Evolutionary conservation across 2,329 filamentous ascomycete genomes (phyloP).

Genomic region (Pestalotiopsis sp.): DNA sequence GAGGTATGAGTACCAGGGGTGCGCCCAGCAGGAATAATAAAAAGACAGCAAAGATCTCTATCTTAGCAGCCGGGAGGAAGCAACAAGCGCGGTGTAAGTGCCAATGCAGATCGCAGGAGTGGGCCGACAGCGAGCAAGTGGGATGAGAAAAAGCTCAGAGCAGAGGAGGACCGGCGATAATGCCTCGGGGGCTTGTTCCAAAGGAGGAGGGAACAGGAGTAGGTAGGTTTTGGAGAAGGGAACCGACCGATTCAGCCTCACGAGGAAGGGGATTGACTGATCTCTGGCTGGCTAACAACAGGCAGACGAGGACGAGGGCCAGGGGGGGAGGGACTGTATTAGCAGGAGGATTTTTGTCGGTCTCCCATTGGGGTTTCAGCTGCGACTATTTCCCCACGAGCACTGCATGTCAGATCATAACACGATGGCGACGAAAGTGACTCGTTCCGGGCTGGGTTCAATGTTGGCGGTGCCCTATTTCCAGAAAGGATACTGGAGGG

Average conservation of each 20-base stretch:
- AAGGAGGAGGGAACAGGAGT: not conserved
- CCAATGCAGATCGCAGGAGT: not conserved
- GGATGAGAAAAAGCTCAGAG: not conserved
- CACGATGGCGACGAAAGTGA: not conserved
- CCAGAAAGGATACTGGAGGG: not conserved
- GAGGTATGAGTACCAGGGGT: conserved; percentile 4
- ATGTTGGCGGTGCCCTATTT: not conserved
- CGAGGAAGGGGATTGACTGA: not conserved
- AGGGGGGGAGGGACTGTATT: not conserved
- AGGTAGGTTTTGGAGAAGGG: not conserved
- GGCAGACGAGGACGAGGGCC: not conserved
- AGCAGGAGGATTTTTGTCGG: not conserved
- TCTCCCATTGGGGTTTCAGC: conserved; percentile 10
- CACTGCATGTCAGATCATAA: conserved; percentile 8
- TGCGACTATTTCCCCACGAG: conserved; percentile 2
- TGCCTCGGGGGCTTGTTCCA: not conserved
- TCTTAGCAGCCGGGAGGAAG: conserved; percentile 1
- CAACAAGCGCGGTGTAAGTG: not conserved
- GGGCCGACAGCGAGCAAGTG: not conserved
- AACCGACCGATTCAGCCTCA: conserved; percentile 7
- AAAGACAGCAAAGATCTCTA: not conserved
- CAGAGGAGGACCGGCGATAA: conserved; percentile 1
- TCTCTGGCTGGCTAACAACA: not conserved
- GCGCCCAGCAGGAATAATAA: not conserved
- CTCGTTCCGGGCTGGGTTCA: not conserved